Evolutionary conservation across 169 alveolate genomes (phyloP).

Genomic region (Eimeria sp.): DNA sequence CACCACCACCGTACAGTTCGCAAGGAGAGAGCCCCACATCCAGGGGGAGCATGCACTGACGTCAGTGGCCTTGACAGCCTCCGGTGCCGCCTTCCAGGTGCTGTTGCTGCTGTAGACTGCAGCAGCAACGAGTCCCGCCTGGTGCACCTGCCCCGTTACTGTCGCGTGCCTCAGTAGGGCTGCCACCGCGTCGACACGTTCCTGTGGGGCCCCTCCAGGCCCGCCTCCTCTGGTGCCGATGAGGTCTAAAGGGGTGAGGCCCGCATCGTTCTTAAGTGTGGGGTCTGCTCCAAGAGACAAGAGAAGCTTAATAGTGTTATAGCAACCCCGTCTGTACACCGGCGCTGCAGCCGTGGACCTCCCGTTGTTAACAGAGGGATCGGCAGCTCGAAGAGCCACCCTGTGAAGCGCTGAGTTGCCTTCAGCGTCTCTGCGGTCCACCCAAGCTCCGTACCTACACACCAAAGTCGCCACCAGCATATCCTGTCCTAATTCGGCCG

Average conservation of each 20-base stretch:
- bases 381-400: slow-evolving; percentile 83
- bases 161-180: slow-evolving; percentile 21
- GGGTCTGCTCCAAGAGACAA: slow-evolving; percentile 87
- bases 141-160: slow-evolving; percentile 13
- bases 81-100: neutral
- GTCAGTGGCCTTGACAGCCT: neutral
- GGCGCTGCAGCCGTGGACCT: neutral
- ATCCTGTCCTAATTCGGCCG: slow-evolving; percentile 91
- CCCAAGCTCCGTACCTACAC: slow-evolving; percentile 89
- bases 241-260: slow-evolving; percentile 84
- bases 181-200: slow-evolving; percentile 2
- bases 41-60: slow-evolving; percentile 14
- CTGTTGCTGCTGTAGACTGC: neutral
- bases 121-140: neutral
- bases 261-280: slow-evolving; percentile 83
- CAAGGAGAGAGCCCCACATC: slow-evolving; percentile 65
- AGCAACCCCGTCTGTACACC: neutral
- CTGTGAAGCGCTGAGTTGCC: slow-evolving; percentile 92
- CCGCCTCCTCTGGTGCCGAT: neutral
- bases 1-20: slow-evolving; percentile 61
- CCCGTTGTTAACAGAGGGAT: neutral
- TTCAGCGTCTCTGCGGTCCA: slow-evolving; percentile 89
- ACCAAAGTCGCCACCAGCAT: slow-evolving; percentile 88
- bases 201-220: neutral
- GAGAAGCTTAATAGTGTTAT: slow-evolving; percentile 62